Percentiles rank a stretch among this genome's conserved stretches.
Conservation (phyloP, 805 yeast species). For the Geotrichum ghanense region DNA sequence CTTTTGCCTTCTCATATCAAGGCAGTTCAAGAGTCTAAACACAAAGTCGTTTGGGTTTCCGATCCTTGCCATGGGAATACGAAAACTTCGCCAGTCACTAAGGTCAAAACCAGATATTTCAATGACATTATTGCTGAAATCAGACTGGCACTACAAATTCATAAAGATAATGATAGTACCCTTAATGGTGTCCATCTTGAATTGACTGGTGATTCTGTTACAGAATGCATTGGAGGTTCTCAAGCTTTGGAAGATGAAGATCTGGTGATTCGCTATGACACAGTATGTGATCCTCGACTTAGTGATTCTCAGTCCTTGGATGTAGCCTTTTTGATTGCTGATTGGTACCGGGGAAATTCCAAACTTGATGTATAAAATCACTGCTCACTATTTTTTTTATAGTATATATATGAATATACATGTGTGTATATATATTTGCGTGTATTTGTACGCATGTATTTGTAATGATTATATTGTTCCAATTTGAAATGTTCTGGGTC, state of each 20-base stretch:
- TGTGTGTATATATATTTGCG: too few species aligned
- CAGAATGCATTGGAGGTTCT: constrained; percentile 35
- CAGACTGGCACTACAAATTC: constrained; percentile 26
- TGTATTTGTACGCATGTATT: too few species aligned
- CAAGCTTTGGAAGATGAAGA: constrained; percentile 29
- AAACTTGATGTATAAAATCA: neutral
- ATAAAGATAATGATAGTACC: constrained; percentile 21
- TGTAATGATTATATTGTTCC: too few species aligned
- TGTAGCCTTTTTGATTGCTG: constrained; percentile 33
- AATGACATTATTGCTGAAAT: constrained; percentile 32
- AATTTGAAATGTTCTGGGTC: too few species aligned
- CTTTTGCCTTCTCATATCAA: constrained; percentile 29
- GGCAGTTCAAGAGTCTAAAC: constrained; percentile 29
- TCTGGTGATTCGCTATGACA: constrained; percentile 29
- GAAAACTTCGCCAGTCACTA: constrained; percentile 27
- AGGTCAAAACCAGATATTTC: constrained; percentile 31
- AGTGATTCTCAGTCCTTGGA: constrained; percentile 30
- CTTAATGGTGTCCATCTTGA: constrained; percentile 33
- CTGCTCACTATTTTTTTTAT: neutral
- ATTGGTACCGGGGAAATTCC: constrained; percentile 18
- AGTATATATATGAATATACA: neutral
- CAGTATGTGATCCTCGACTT: constrained; percentile 34
- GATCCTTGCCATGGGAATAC: constrained; percentile 37
- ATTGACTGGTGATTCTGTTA: constrained; percentile 33
- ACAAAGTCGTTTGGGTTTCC: constrained; percentile 33